A percentile compares a stretch with the other conserved stretches of the same genome.
Evolutionary conservation across 495 filamentous ascomycete genomes (phyloP).

Genomic region (Neurospora africana): DNA sequence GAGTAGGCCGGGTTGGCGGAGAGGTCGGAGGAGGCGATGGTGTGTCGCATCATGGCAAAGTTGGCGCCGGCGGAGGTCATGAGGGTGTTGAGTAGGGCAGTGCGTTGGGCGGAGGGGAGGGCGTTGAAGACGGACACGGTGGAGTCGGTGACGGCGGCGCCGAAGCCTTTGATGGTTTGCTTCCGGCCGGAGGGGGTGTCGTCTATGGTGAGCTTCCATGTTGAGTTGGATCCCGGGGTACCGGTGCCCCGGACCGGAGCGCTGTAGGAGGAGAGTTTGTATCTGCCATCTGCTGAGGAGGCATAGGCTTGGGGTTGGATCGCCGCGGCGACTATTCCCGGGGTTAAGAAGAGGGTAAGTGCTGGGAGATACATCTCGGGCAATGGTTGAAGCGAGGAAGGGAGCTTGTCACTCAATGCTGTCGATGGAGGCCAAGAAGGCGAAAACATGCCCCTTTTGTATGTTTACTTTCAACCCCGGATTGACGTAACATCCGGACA

Average conservation of each 20-base stretch:
- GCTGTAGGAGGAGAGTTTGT: constrained; percentile 30
- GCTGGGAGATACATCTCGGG: constrained; percentile 1
- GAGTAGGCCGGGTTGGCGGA: constrained; percentile 39
- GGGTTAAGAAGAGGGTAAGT: constrained; percentile 7
- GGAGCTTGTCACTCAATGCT: background rate
- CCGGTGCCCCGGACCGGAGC: constrained; percentile 35
- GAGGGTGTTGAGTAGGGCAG: constrained; percentile 36
- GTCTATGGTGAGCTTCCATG: constrained; percentile 40
- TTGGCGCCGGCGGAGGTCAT: constrained; percentile 37
- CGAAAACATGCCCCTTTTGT: background rate
- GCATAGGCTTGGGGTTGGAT: constrained; percentile 23
- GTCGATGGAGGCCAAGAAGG: background rate
- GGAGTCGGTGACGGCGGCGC: constrained; percentile 45
- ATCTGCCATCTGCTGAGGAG: constrained; percentile 36
- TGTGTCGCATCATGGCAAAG: constrained; percentile 43
- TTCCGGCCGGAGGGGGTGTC: constrained; percentile 38
- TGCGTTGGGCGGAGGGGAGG: constrained; percentile 26
- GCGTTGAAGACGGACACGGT: constrained; percentile 43
- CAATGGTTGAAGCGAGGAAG: background rate
- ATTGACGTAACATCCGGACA: background rate
- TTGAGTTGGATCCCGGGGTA: constrained; percentile 29
- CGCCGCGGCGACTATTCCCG: constrained; percentile 6
- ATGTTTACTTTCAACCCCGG: background rate
- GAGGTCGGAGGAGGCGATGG: constrained; percentile 44
- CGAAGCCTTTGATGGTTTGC: constrained; percentile 43